Base-by-base conservation (phyloP, 176 grass and related monocot genomes). In the Bromus sterilis region DNA sequence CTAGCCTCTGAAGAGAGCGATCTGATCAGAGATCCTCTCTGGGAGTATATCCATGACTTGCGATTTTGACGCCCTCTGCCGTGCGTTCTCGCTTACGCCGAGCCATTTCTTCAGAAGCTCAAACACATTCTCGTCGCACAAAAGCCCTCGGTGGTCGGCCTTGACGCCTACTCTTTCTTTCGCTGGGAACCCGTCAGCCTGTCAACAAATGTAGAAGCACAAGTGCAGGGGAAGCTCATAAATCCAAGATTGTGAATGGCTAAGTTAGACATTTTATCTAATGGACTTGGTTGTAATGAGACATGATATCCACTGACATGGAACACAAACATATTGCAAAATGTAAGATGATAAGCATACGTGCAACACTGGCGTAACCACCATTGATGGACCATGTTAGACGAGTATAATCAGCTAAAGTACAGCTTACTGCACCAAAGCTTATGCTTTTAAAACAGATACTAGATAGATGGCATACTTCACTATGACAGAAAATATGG, bases 141-240 rank as follows among this genome's bases (percentile, higher is more conserved):
- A 79, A 5, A 95, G 85, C 40, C 84, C 90, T 24, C 95, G 71
- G 71, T 98, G 95, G 70, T 82, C 84, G 2, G 75, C 84, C 25
- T 84, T 46, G 79, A 98, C 28, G 15, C 92, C 92, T 33, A 93
- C 86, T 80, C 92, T 98, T 84, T 85, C 88, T 65, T 83, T 86
- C 0, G 95, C 92, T 28, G 53, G 40, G 63, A 95, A 91, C 23
- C 95, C 92, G 82, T 98, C 95, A 76, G 95, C 95, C 95, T 98
- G 72, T 64, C 61, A 56, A 78, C 15, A 51, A 61, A 5, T n/a
- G 49, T 25, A 75, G 49, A 28, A 13, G 9, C 74, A 25, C 33
- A 6, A 28, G 48, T 7, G 2, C 0, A 15, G 20, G 39, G 44
- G 39, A 83, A 66, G 32, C 7, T 68, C 21, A 42, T 40, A 16